Percentiles rank a stretch among this genome's conserved stretches.
Conservation (phyloP, 23 red algal species). For the Pyropia haitanensis region DNA sequence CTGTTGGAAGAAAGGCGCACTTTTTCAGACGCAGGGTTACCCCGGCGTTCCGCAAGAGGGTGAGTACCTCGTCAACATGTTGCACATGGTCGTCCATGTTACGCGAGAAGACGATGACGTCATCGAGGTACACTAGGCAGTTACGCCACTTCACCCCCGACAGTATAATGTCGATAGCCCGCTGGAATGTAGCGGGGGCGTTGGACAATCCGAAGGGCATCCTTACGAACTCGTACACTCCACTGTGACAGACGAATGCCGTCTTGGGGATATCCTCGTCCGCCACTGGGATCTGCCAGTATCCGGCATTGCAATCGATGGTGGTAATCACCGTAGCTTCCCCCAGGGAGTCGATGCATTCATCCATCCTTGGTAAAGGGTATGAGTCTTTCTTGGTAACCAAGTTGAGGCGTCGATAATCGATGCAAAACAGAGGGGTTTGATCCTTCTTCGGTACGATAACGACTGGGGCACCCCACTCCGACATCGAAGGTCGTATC, state of each 20-base stretch:
- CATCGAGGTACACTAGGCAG: slow-evolving; percentile 30
- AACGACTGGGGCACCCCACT: slow-evolving; percentile 20
- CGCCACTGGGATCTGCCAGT: slow-evolving; percentile 14
- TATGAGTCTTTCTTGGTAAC: slow-evolving; percentile 12
- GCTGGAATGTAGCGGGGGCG: slow-evolving; percentile 38
- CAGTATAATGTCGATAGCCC: slow-evolving; percentile 31
- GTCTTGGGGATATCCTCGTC: slow-evolving; percentile 14
- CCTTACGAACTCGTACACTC: slow-evolving; percentile 10
- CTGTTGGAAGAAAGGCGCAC: slow-evolving; percentile 20
- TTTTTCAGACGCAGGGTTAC: slow-evolving; percentile 25
- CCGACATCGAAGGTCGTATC: slow-evolving; percentile 4
- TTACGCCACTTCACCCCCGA: slow-evolving; percentile 12
- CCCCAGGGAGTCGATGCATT: slow-evolving; percentile 27
- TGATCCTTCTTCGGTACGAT: slow-evolving; percentile 17
- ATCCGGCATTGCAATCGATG: slow-evolving; percentile 11
- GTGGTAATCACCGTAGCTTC: slow-evolving; percentile 21
- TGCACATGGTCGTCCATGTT: slow-evolving; percentile 19
- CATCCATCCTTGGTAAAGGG: slow-evolving; percentile 33
- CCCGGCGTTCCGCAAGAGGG: slow-evolving; percentile 6
- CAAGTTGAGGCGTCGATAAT: slow-evolving; percentile 11
- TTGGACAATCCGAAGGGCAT: slow-evolving; percentile 25
- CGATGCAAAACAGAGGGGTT: slow-evolving; percentile 2
- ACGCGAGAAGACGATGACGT: slow-evolving; percentile 35
- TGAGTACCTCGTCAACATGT: slow-evolving; percentile 10
- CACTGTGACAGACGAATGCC: slow-evolving; percentile 19